Evolutionary conservation across 805 yeast genomes (phyloP), one percentile per base, ranked within the genome.

Genomic region (Wickerhamiella hasegawae): DNA sequence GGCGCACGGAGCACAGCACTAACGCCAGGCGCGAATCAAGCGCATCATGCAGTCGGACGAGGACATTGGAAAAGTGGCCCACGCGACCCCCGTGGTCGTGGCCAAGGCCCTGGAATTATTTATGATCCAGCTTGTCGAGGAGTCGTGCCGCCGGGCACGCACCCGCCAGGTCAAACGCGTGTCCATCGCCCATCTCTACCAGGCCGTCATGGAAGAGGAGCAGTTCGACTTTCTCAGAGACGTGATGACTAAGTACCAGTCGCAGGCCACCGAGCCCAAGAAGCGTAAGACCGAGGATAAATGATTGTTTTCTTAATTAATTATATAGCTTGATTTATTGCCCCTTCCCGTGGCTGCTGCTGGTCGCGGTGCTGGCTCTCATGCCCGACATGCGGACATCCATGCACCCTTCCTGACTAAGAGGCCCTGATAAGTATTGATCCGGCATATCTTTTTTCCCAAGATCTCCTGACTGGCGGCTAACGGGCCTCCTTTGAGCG

Each of bases 41-140:
- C 82, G 90, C 49, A 72, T 90, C 40, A 87, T 90, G 95, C 98
- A 90, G 53, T 76, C 92, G 20, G 99, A 90, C 57, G 98, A 90
- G 44, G 99, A 90, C 44, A 85, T 90, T 31, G 99, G 99, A 3
- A 90, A 90, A 53, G 97, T 90, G 4, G 95, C 98, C 3, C 96
- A 85, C 52, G 96, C 95, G 2, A 92, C 99, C 2, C 99, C 99
- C 0, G 79, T 87, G n/a, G 87, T 87, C 14, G 94, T 90, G 6
- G 96, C 97, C 5, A 70, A 95, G 42, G 94, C 98, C 0, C 63
- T 90, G 35, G 97, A 90, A 59, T 69, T 83, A 41, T 90, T 90
- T 54, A 72, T 90, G 68, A 82, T 93, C 34, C 73, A 90, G 36
- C 65, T 90, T 37, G 93, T 90, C 33, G 85, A 81, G 47, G 83